Percentiles rank a stretch among this genome's conserved stretches.
These are phyloP conservation scores for Mycena kentingensis DNA, from an alignment of 768 basidiomycete species.

Conservation along the genomic window DNA sequence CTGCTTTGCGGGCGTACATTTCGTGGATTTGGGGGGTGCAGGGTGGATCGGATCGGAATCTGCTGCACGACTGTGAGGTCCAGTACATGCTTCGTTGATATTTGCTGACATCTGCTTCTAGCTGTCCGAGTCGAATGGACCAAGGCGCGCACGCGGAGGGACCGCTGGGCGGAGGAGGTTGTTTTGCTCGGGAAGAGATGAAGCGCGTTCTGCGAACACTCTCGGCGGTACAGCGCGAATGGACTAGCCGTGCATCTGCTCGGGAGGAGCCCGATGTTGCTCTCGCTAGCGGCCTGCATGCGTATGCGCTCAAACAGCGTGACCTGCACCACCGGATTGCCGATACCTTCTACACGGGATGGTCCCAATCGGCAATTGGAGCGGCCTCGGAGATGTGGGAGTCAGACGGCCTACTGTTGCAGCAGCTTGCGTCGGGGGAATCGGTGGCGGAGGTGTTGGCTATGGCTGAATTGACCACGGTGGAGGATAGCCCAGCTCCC, in stretches of 20 bases:
- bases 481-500: too few relatives aligned
- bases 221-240: slow-evolving; percentile 2
- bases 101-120: neutral
- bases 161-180: slow-evolving; percentile 15
- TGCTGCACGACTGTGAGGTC: slow-evolving; percentile 8
- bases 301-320: neutral
- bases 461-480: too few relatives aligned
- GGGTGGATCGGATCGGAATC: neutral
- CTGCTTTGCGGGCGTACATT: neutral
- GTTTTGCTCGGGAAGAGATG: slow-evolving; percentile 18
- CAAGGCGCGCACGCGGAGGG: slow-evolving; percentile 1
- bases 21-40: slow-evolving; percentile 14
- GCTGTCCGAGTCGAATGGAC: slow-evolving; percentile 17
- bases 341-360: neutral
- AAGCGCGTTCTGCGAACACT: slow-evolving; percentile 7
- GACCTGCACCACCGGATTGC: neutral
- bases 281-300: neutral
- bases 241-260: neutral
- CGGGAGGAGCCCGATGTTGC: neutral
- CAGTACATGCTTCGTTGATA: neutral
- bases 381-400: too few relatives aligned
- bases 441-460: too few relatives aligned
- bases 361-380: too few relatives aligned
- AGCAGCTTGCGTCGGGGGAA: too few relatives aligned
- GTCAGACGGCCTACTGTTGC: too few relatives aligned